Percentiles rank a stretch among this genome's conserved stretches.
Evolutionary conservation across 1,284 basidiomycete species (phyloP).

Genomic region (Sporisorium graminicola): DNA sequence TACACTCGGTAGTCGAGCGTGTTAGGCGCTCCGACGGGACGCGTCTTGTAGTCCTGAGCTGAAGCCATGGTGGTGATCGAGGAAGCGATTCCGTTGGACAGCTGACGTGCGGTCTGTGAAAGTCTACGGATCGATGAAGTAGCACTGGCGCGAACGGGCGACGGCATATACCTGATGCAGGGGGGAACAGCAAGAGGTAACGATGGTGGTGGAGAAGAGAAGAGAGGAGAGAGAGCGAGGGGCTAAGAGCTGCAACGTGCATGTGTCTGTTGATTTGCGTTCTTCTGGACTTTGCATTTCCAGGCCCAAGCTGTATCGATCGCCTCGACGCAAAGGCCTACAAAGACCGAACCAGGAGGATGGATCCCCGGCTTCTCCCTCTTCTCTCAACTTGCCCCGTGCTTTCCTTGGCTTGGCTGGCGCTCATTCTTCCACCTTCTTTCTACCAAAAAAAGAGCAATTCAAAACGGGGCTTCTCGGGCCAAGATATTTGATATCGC

Average conservation of each 20-base stretch:
- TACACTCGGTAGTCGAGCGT: slow-evolving; percentile 95
- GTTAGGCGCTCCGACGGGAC: slow-evolving; percentile 87
- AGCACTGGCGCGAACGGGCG: slow-evolving; percentile 27
- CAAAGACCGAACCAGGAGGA: too few species aligned
- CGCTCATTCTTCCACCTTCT: slow-evolving; percentile 19
- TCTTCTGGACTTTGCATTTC: too few species aligned
- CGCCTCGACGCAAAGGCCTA: too few species aligned
- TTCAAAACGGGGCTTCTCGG: not conserved
- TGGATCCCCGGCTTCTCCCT: not conserved
- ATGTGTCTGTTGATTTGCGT: not conserved
- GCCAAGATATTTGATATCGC: not conserved
- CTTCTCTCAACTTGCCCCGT: slow-evolving; percentile 7
- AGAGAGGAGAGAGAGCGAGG: too few species aligned
- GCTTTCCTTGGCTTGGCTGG: not conserved
- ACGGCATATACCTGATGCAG: slow-evolving; percentile 37
- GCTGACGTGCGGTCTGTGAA: slow-evolving; percentile 58
- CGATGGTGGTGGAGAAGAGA: not conserved
- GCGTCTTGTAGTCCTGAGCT: slow-evolving; percentile 75
- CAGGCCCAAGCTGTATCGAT: too few species aligned
- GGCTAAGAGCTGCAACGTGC: too few species aligned
- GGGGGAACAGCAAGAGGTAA: slow-evolving; percentile 2
- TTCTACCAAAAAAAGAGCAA: not conserved
- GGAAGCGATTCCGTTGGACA: slow-evolving; percentile 37
- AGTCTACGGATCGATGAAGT: slow-evolving; percentile 54
- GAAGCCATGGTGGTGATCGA: slow-evolving; percentile 41